Conservation (phyloP, 1,284 basidiomycete genomes). For the Ganoderma boninense region DNA sequence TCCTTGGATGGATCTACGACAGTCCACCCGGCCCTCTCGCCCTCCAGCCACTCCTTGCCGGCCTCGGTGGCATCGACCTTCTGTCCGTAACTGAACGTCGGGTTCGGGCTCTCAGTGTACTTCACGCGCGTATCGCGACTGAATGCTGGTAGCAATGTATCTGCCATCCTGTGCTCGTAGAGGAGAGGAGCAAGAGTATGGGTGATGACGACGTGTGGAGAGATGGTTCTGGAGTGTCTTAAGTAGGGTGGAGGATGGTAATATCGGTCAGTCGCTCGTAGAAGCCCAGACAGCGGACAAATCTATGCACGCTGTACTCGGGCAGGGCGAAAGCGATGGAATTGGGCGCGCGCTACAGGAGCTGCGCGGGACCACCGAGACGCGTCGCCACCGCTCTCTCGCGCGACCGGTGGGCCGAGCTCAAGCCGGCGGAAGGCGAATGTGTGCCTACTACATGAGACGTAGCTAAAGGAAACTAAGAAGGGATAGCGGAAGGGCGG, state of each 20-base stretch:
- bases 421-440: no score
- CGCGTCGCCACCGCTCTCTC: no score
- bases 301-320: no score
- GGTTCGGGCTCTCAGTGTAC: constrained; percentile 61
- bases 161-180: not conserved
- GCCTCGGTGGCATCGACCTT: constrained; percentile 55
- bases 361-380: no score
- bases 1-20: constrained; percentile 58
- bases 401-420: no score
- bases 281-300: not conserved
- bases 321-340: no score
- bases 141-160: constrained; percentile 19
- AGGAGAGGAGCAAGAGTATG: not conserved
- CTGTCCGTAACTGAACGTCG: constrained; percentile 65
- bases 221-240: not conserved
- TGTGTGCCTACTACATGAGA: no score
- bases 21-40: constrained; percentile 63
- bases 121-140: constrained; percentile 32
- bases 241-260: not conserved
- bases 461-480: no score
- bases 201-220: not conserved
- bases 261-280: not conserved
- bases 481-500: no score
- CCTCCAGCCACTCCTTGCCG: constrained; percentile 59
- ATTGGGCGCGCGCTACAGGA: no score